These are phyloP conservation scores for Saccharomyces hybrid DNA, from an alignment of 1,139 yeast genomes.

Conservation along the genomic window DNA sequence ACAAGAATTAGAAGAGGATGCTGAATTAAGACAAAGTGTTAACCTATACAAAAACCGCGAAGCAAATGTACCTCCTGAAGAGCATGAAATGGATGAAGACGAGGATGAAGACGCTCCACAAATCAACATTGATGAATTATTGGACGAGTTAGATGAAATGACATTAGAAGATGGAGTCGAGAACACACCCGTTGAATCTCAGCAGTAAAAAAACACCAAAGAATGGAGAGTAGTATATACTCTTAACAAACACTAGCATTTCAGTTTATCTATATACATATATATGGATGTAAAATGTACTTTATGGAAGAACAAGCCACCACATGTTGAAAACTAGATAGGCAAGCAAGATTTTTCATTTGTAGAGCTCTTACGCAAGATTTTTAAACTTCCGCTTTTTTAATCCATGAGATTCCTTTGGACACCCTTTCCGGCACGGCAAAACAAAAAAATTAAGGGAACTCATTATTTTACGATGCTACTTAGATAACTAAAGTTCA, in stretches of 20 bases:
- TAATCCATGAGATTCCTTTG: neutral
- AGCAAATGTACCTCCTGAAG: conserved; percentile 25
- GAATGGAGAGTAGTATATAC: neutral
- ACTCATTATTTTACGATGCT: neutral
- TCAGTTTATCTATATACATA: neutral
- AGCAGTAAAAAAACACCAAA: neutral
- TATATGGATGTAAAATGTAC: neutral
- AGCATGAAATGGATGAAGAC: conserved; percentile 40
- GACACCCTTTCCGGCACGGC: neutral
- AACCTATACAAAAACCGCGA: conserved; percentile 71
- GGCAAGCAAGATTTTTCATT: neutral
- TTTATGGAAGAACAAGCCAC: neutral
- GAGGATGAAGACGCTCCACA: conserved; percentile 69
- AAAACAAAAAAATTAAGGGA: neutral
- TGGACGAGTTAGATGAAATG: conserved; percentile 92
- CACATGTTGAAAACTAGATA: neutral
- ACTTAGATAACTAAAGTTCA: neutral
- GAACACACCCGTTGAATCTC: conserved; percentile 4
- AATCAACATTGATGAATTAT: conserved; percentile 69
- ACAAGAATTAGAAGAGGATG: conserved; percentile 96
- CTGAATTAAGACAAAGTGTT: conserved; percentile 84
- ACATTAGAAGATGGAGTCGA: conserved; percentile 45
- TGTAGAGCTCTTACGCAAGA: neutral
- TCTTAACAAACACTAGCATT: neutral
- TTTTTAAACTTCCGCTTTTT: neutral